A percentile compares a stretch with the other conserved stretches of the same genome.
These are phyloP conservation scores for Corchorus olitorius DNA, from an alignment of 345 rosid genomes.

Conservation along the genomic window DNA sequence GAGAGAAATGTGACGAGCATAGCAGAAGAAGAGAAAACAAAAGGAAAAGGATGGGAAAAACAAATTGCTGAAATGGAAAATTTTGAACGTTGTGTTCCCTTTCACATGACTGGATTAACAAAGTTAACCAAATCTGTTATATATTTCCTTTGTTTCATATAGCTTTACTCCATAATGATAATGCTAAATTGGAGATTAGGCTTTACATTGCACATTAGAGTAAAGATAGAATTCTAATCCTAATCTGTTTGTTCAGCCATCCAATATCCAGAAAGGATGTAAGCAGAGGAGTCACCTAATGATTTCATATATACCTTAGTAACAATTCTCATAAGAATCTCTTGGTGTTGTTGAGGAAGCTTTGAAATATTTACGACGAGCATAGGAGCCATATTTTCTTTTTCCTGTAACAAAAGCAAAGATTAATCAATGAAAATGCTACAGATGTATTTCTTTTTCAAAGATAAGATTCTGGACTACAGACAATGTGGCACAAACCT, in stretches of 20 bases:
- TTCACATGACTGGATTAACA: neutral
- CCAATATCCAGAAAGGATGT: neutral
- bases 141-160: neutral
- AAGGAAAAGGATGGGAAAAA: no score
- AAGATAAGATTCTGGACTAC: slow-evolving; percentile 4
- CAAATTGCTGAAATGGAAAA: no score
- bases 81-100: no score
- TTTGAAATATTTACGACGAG: slow-evolving; percentile 65
- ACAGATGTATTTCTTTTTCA: slow-evolving; percentile 3
- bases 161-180: neutral
- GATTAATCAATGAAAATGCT: slow-evolving; percentile 21
- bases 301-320: slow-evolving; percentile 49
- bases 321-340: slow-evolving; percentile 72
- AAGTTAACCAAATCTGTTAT: neutral
- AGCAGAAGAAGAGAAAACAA: no score
- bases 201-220: neutral
- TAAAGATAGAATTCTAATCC: neutral
- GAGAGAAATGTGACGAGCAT: no score
- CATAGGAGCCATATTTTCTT: slow-evolving; percentile 71
- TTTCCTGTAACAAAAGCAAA: slow-evolving; percentile 53
- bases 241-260: neutral
- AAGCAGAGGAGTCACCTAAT: neutral
- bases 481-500: slow-evolving; percentile 47
- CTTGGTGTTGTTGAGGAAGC: slow-evolving; percentile 85
- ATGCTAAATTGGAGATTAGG: neutral